Evolutionary conservation across 2,329 filamentous ascomycete species (phyloP).

Genomic region (Eutypa lata): DNA sequence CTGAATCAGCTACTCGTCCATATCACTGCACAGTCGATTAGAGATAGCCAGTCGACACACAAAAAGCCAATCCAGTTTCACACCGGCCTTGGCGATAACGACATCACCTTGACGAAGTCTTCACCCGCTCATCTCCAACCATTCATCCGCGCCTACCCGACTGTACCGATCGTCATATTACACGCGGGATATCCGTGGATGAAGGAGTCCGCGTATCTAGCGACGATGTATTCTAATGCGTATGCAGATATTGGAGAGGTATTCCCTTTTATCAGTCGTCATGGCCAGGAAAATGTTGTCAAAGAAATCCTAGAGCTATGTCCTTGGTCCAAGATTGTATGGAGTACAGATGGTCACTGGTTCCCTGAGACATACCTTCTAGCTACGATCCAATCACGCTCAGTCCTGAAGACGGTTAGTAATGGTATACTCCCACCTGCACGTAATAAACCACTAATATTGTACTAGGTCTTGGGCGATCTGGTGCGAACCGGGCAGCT

Average conservation of each 20-base stretch:
- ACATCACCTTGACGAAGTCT: conserved; percentile 65
- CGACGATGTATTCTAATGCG: conserved; percentile 72
- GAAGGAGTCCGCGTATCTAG: conserved; percentile 74
- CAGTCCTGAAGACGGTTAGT: conserved; percentile 64
- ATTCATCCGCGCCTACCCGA: conserved; percentile 67
- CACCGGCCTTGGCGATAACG: conserved; percentile 77
- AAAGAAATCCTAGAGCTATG: conserved; percentile 72
- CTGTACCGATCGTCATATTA: conserved; percentile 72
- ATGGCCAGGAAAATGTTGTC: conserved; percentile 70
- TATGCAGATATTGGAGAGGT: conserved; percentile 82
- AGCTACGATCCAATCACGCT: conserved; percentile 68
- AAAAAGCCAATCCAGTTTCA: conserved; percentile 81
- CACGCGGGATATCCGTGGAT: conserved; percentile 82
- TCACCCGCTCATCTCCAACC: conserved; percentile 74
- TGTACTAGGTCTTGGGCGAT: conserved; percentile 53
- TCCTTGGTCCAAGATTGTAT: conserved; percentile 72
- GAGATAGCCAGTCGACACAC: conserved; percentile 35
- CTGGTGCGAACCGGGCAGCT: conserved; percentile 64
- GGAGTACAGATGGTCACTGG: conserved; percentile 78
- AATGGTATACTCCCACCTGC: neutral
- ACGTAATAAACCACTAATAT: neutral
- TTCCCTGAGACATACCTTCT: conserved; percentile 77
- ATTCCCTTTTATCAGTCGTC: conserved; percentile 73
- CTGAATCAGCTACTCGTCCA: conserved; percentile 71
- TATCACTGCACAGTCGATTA: conserved; percentile 57